Evolutionary conservation across 768 basidiomycete genomes (phyloP), one percentile per base, ranked within the genome.

Genomic region (Chlorophyllum brunneum): DNA sequence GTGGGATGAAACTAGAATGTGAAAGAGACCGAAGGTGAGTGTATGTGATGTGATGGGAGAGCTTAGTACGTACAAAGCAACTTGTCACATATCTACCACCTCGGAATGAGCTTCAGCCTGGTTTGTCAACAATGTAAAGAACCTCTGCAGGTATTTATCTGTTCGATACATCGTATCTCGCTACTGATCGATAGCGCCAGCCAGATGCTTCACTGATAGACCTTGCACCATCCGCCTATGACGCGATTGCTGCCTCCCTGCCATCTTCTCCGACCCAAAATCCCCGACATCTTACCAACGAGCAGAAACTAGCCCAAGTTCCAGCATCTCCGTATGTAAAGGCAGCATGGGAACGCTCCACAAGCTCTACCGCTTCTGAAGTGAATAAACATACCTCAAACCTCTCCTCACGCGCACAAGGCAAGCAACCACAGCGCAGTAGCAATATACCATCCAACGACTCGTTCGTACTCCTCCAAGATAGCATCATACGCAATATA

Each of bases 41-140:
- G n/a, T n/a, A n/a, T n/a, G n/a, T n/a, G n/a, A n/a, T n/a, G n/a
- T 20, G 47, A 20, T 47, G 33, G 11, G 22, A 22, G 26, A 34
- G 16, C n/a, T 31, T 49, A 38, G 30, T 49, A 30, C 29, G 18
- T 8, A 20, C 23, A 44, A 18, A 33, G 16, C 24, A 41, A 4
- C 41, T 39, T 45, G 51, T 46, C 51, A 53, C 51, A n/a, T 38
- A 36, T 51, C 51, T 30, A 40, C 42, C 33, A 36, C 33, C 15
- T 31, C 57, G 43, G 54, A 54, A 79, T 77, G 76, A 78, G 70
- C 56, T 67, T 67, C 51, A 72, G 69, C 40, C 67, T 74, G 29
- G 76, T 87, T 43, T 93, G 91, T 61, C 90, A 92, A 63, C 91
- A 93, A 69, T 93, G 91, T 76, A 92, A 92, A 69, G 88, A 95